phyloP scores from a whole-genome alignment of 2,329 filamentous ascomycete species.

The Aureobasidium pullulans region DNA sequence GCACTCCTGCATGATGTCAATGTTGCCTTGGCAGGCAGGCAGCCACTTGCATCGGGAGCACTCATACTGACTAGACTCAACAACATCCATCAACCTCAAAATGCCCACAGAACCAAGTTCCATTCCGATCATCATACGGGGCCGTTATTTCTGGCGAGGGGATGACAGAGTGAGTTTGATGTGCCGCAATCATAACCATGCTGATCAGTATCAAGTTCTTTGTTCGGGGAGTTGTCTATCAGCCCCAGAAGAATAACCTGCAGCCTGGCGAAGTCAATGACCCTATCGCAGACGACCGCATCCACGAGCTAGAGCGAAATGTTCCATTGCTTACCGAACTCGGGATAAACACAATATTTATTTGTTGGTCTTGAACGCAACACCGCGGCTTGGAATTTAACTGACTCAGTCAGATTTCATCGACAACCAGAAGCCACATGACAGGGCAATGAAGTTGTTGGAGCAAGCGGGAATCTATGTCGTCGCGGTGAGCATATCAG shows the following conservation, averaged over 20 bases:
- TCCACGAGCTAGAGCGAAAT: slow-evolving; percentile 4
- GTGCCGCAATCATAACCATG: not conserved
- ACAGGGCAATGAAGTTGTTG: slow-evolving; percentile 17
- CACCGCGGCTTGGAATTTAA: too few species aligned
- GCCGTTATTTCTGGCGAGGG: slow-evolving; percentile 4
- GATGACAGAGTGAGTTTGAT: not conserved
- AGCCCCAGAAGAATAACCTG: not conserved
- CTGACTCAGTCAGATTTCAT: slow-evolving; percentile 8
- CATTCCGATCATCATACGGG: not conserved
- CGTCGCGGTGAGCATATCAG: slow-evolving; percentile 9
- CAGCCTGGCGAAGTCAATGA: not conserved
- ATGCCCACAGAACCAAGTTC: not conserved
- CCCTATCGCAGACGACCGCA: slow-evolving; percentile 12
- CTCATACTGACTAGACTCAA: not conserved
- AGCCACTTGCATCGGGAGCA: too few species aligned
- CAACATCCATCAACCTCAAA: not conserved
- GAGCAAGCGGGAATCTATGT: slow-evolving; percentile 17
- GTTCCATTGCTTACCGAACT: slow-evolving; percentile 14
- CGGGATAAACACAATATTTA: slow-evolving; percentile 15
- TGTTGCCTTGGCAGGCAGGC: not conserved
- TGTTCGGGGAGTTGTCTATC: slow-evolving; percentile 15
- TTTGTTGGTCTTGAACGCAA: slow-evolving; percentile 8
- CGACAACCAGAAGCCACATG: slow-evolving; percentile 14
- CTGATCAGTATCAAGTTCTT: slow-evolving; percentile 13
- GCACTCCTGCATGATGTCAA: not conserved